Conservation (phyloP, 495 filamentous ascomycete genomes). For the Margaritispora aquatica region DNA sequence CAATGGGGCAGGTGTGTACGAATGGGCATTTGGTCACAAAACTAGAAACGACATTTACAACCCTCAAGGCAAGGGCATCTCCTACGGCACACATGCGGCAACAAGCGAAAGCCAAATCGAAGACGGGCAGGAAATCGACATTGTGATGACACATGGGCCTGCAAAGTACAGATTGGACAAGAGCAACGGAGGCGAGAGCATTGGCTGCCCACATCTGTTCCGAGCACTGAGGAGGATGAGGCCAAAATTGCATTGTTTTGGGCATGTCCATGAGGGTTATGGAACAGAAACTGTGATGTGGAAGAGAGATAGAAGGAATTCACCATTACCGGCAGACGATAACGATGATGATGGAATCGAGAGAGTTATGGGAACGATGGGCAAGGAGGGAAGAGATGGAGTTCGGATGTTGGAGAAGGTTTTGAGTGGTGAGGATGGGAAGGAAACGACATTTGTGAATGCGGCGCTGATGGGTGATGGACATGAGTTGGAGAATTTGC, state of each 20-base stretch:
- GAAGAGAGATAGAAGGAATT: slow-evolving; percentile 21
- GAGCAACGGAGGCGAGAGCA: slow-evolving; percentile 28
- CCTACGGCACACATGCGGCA: background rate
- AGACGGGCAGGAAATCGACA: slow-evolving; percentile 43
- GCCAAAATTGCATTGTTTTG: slow-evolving; percentile 61
- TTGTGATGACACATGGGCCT: slow-evolving; percentile 70
- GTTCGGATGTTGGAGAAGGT: background rate
- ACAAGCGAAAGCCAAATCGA: background rate
- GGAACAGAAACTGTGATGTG: slow-evolving; percentile 57
- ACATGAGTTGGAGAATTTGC: background rate
- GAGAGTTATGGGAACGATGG: slow-evolving; percentile 32
- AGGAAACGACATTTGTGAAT: slow-evolving; percentile 62
- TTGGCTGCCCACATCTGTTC: slow-evolving; percentile 56
- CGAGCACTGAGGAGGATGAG: slow-evolving; percentile 44
- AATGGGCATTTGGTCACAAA: slow-evolving; percentile 4
- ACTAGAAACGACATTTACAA: background rate
- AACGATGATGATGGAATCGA: slow-evolving; percentile 7
- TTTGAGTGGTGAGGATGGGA: slow-evolving; percentile 32
- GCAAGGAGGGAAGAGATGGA: slow-evolving; percentile 31
- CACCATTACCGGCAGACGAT: slow-evolving; percentile 12
- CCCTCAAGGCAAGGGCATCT: background rate
- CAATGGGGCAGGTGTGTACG: background rate
- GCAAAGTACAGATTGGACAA: slow-evolving; percentile 52
- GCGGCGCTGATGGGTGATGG: slow-evolving; percentile 42
- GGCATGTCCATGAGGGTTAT: slow-evolving; percentile 70